Percentiles rank a stretch among this genome's conserved stretches.
phyloP scores from a whole-genome alignment of 164 flowering plant species.

The Aristolochia fimbriata region DNA sequence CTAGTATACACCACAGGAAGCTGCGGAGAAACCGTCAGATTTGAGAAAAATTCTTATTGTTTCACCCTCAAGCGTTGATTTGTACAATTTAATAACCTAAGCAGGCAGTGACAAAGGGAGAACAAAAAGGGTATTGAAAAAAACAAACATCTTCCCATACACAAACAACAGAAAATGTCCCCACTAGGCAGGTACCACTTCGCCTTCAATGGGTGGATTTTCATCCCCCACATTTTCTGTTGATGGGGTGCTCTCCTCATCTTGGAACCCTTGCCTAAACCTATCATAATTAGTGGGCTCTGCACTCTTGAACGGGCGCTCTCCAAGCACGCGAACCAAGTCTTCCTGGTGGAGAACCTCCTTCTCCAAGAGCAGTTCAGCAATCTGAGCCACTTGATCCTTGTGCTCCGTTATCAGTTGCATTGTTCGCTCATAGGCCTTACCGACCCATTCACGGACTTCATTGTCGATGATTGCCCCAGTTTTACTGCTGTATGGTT shows the following conservation, averaged over 20 bases:
- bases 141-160: slow-evolving; percentile 12
- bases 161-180: slow-evolving; percentile 13
- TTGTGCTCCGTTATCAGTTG: slow-evolving; percentile 69
- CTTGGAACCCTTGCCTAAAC: slow-evolving; percentile 61
- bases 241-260: slow-evolving; percentile 16
- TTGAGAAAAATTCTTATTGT: too few species aligned
- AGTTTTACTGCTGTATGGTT: slow-evolving; percentile 91
- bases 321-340: slow-evolving; percentile 61
- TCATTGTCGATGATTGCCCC: slow-evolving; percentile 77
- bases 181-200: slow-evolving; percentile 37
- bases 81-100: too few species aligned
- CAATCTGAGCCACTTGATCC: slow-evolving; percentile 65
- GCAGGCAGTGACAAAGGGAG: too few species aligned
- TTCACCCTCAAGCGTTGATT: too few species aligned
- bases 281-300: slow-evolving; percentile 74
- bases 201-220: slow-evolving; percentile 10
- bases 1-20: too few species aligned
- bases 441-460: slow-evolving; percentile 84
- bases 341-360: slow-evolving; percentile 94
- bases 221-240: slow-evolving; percentile 20
- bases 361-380: slow-evolving; percentile 78
- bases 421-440: slow-evolving; percentile 61
- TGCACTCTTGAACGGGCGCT: slow-evolving; percentile 61
- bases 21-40: too few species aligned
- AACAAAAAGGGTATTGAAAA: too few species aligned